Conservation (phyloP, 768 basidiomycete species). For the Macrocybe gigantea region DNA sequence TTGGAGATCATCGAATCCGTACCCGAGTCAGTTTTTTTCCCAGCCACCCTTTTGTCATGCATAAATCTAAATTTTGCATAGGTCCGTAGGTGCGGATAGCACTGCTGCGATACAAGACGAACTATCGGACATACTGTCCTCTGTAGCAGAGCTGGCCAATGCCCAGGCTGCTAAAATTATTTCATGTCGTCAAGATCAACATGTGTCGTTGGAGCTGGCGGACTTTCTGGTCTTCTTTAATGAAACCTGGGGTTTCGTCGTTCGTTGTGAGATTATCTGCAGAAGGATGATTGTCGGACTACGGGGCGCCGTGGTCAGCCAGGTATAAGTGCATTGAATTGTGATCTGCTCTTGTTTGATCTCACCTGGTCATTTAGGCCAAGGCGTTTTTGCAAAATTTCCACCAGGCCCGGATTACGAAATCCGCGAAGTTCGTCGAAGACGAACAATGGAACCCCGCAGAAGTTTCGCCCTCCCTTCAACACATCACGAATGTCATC, state of each 20-base stretch:
- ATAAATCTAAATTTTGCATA: too few species aligned
- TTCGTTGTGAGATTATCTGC: slow-evolving; percentile 80
- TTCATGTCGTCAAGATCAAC: not conserved
- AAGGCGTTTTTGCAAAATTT: slow-evolving; percentile 84
- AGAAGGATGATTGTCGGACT: slow-evolving; percentile 91
- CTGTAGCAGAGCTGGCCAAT: not conserved
- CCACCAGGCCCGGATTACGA: slow-evolving; percentile 74
- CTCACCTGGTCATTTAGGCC: slow-evolving; percentile 41
- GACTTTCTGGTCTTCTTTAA: slow-evolving; percentile 82
- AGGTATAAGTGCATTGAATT: slow-evolving; percentile 37
- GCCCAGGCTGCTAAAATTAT: not conserved
- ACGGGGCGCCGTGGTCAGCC: slow-evolving; percentile 78
- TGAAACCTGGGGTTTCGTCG: slow-evolving; percentile 85
- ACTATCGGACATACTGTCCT: not conserved
- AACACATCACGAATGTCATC: slow-evolving; percentile 67
- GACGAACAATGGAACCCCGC: slow-evolving; percentile 91
- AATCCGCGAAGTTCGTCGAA: slow-evolving; percentile 86
- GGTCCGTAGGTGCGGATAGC: too few species aligned
- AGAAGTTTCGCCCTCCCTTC: slow-evolving; percentile 62
- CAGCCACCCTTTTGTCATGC: too few species aligned
- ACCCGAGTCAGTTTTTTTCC: slow-evolving; percentile 17
- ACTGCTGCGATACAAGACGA: too few species aligned
- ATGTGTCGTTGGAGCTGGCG: slow-evolving; percentile 28
- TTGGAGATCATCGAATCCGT: slow-evolving; percentile 50
- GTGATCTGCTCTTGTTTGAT: not conserved